A percentile compares a stretch with the other conserved stretches of the same genome.
phyloP scores from a whole-genome alignment of 2,329 filamentous ascomycete genomes.

The Meredithiella fracta region DNA sequence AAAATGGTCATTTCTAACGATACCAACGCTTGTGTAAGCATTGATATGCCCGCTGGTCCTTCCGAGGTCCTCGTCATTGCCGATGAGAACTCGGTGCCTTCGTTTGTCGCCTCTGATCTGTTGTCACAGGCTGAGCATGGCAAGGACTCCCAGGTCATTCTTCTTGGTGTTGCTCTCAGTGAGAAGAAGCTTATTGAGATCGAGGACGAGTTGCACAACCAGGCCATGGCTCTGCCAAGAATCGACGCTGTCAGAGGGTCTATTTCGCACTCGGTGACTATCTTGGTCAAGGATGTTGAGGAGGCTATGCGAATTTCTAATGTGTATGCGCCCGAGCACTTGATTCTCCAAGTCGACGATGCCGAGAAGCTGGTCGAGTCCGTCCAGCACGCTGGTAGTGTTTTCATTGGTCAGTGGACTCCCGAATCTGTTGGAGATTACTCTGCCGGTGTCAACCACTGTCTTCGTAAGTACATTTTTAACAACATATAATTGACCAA shows the following conservation, averaged over 20 bases:
- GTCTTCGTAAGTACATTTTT: conserved; percentile 55
- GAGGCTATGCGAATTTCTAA: conserved; percentile 77
- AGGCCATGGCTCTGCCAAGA: conserved; percentile 72
- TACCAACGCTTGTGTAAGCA: conserved; percentile 83
- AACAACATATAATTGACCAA: not conserved
- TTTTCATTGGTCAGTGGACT: conserved; percentile 92
- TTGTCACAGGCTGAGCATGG: conserved; percentile 94
- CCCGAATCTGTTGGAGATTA: conserved; percentile 97
- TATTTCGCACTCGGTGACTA: conserved; percentile 81
- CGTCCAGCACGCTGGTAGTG: conserved; percentile 86
- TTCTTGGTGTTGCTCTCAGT: conserved; percentile 66
- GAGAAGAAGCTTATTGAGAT: conserved; percentile 64
- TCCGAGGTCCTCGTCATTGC: conserved; percentile 95
- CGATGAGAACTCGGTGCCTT: conserved; percentile 72
- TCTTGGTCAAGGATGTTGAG: conserved; percentile 52
- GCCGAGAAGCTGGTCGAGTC: conserved; percentile 57
- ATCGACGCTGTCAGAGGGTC: conserved; percentile 85
- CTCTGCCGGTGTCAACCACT: conserved; percentile 95
- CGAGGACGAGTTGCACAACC: conserved; percentile 76
- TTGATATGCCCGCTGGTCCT: conserved; percentile 96
- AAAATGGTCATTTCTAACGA: conserved; percentile 99
- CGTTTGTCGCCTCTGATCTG: conserved; percentile 88
- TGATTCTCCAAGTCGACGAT: conserved; percentile 77
- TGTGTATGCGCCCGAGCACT: conserved; percentile 85
- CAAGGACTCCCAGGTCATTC: conserved; percentile 84